These are phyloP conservation scores for Lepidium sativum DNA, from an alignment of 345 rosid genomes.

Conservation along the genomic window DNA sequence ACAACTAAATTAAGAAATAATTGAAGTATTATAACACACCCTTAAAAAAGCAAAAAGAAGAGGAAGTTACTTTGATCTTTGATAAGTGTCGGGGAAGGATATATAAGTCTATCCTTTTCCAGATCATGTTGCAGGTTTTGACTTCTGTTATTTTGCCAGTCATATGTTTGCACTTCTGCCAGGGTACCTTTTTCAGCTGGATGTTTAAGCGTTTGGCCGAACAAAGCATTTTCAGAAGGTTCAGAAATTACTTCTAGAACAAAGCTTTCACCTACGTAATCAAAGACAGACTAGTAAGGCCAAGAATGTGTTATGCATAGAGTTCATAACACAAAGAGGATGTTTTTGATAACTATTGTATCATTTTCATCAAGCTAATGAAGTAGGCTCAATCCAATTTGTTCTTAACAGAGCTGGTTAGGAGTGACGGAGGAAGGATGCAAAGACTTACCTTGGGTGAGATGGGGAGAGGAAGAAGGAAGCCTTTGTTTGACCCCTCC, in stretches of 20 bases:
- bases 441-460: slow-evolving; percentile 33
- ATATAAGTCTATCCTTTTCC: slow-evolving; percentile 29
- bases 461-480: slow-evolving; percentile 41
- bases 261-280: slow-evolving; percentile 54
- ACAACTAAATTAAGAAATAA: slow-evolving; percentile 25
- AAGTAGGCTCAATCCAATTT: background rate
- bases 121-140: slow-evolving; percentile 20
- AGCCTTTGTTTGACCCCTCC: slow-evolving; percentile 69
- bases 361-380: background rate
- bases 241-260: slow-evolving; percentile 53
- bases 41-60: slow-evolving; percentile 20
- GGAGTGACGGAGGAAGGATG: background rate
- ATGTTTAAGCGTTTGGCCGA: slow-evolving; percentile 65
- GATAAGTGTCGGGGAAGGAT: slow-evolving; percentile 28
- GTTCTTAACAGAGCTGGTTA: background rate
- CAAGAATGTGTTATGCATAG: slow-evolving; percentile 7
- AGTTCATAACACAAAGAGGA: background rate
- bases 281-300: background rate
- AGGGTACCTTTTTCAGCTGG: slow-evolving; percentile 28
- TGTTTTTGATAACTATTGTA: background rate
- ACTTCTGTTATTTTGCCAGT: slow-evolving; percentile 32
- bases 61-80: slow-evolving; percentile 67
- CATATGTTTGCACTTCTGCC: slow-evolving; percentile 35
- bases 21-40: slow-evolving; percentile 13
- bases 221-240: slow-evolving; percentile 37